These are phyloP conservation scores for Cymodocea nodosa DNA, from an alignment of 116 monocot genomes.

Conservation along the genomic window DNA sequence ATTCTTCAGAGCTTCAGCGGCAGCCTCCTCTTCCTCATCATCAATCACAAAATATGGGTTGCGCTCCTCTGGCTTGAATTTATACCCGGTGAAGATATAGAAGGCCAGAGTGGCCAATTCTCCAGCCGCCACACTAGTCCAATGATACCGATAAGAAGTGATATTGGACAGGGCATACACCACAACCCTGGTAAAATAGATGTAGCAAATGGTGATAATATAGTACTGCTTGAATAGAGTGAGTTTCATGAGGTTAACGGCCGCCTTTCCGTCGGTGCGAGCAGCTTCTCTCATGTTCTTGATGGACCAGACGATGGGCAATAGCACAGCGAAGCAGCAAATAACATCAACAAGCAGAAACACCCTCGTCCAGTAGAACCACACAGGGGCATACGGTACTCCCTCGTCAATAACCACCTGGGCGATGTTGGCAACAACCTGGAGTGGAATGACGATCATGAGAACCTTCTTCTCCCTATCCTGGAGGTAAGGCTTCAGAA, in stretches of 20 bases:
- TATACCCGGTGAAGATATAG: conserved; percentile 38
- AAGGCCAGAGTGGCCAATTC: conserved; percentile 35
- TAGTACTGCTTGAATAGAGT: conserved; percentile 42
- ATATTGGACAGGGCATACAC: conserved; percentile 36
- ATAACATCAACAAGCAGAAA: conserved; percentile 33
- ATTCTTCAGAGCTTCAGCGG: conserved; percentile 4
- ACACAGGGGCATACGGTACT: conserved; percentile 23
- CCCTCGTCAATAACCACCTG: conserved; percentile 40
- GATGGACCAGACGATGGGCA: conserved; percentile 48
- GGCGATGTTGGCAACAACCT: conserved; percentile 9
- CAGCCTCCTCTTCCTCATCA: conserved; percentile 41
- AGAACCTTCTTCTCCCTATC: conserved; percentile 44
- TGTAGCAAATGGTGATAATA: conserved; percentile 34
- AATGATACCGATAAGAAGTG: conserved; percentile 27
- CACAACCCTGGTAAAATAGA: conserved; percentile 47
- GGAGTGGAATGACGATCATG: conserved; percentile 41
- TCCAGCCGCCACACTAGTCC: conserved; percentile 35
- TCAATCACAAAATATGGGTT: conserved; percentile 38
- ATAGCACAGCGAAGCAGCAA: conserved; percentile 45
- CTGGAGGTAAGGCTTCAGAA: conserved; percentile 57
- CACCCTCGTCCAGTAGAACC: conserved; percentile 39
- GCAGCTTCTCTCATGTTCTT: conserved; percentile 35
- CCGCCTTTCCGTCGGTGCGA: conserved; percentile 24
- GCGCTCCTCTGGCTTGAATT: conserved; percentile 32
- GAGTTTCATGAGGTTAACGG: conserved; percentile 21